Evolutionary conservation across 371 early-diverging fungal species (phyloP), one percentile per base, ranked within the genome.

Genomic region (Umbelopsis sp.): DNA sequence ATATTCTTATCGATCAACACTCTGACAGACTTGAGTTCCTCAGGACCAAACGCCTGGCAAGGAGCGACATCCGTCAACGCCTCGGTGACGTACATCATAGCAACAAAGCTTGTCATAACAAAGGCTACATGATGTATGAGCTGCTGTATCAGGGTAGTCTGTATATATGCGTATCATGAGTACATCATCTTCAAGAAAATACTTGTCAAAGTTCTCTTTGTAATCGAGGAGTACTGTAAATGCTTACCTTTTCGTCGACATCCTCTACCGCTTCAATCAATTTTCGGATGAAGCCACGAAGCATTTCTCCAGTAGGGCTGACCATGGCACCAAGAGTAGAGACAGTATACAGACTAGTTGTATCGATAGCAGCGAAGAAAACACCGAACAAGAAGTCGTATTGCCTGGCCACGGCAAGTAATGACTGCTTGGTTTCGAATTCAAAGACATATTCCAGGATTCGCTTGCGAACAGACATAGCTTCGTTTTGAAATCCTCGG

Each of bases 281-380:
- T 52, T 69, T 64, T 3, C 37, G 25, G 46, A 80, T 74, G 24
- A 83, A 83, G 0, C 24, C 20, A 29, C 75, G 72, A 6, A 79
- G 69, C 44, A 77, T 73, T 50, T 83, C 83, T 37, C 79, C 83
- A 75, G 80, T 80, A 0, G 83, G 80, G 50, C 83, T 83, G 18
- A 83, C 76, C 25, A 83, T 62, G 0, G 79, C 72, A 4, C 83
- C 83, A 50, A 76, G 80, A 0, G 78, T 79, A 16, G 76, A 76
- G 2, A 83, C 83, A 9, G 70, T 63, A 35, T 76, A 83, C n/a
- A 83, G 51, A 25, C 65, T 35, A 29, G 80, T 74, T 4, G 51
- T 46, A 65, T 83, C 83, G 3, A 83, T 63, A 5, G 74, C 71
- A 41, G 75, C 79, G 12, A 80, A 71, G 0, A 83, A 68, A 0